Base-by-base conservation (phyloP, 2,329 filamentous ascomycete genomes). In the Aspergillus sp. region DNA sequence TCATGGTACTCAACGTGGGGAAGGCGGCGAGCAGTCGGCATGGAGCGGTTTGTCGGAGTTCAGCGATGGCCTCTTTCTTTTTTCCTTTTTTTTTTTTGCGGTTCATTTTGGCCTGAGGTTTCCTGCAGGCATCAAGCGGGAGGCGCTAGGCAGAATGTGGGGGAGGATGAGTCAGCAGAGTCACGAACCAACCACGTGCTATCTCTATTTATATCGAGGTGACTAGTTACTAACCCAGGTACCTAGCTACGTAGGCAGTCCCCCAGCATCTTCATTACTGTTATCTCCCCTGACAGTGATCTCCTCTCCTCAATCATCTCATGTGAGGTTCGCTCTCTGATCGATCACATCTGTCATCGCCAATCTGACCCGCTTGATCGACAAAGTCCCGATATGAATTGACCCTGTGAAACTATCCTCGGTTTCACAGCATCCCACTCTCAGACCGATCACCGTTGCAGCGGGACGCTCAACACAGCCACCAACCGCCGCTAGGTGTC, bases 381-480 rank as follows among this genome's bases (percentile, higher is more conserved):
- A n/a, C 35, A 17, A n/a, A 14, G 35, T 38, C 6, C 35, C 13
- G 14, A 38, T n/a, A 38, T 17, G 35, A 38, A 16, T 10, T 38
- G 14, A n/a, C 14, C 16, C 13, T 2, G 14, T 38, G 16, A 4
- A n/a, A 17, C 11, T 11, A 45, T 16, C 47, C 52, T 47, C 51
- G 26, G 19, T 36, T 32, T 30, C 26, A 30, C 26, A 9, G 36
- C 54, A 46, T 49, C 30, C 44, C 22, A 14, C 26, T 32, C 38
- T 32, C 38, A 40, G 42, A n/a, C 45, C 41, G 55, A 55, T 56
- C 55, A 53, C 42, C 55, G 55, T 54, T 53, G 53, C 53, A 58
- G 53, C 49, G 45, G 49, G 40, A 48, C 24, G 35, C 43, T 35
- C 19, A 47, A 56, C 57, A 61, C 59, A 61, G 59, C 59, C 59